These are phyloP conservation scores for Grosmannia clavigera DNA, from an alignment of 2,329 filamentous ascomycete genomes.

Conservation along the genomic window DNA sequence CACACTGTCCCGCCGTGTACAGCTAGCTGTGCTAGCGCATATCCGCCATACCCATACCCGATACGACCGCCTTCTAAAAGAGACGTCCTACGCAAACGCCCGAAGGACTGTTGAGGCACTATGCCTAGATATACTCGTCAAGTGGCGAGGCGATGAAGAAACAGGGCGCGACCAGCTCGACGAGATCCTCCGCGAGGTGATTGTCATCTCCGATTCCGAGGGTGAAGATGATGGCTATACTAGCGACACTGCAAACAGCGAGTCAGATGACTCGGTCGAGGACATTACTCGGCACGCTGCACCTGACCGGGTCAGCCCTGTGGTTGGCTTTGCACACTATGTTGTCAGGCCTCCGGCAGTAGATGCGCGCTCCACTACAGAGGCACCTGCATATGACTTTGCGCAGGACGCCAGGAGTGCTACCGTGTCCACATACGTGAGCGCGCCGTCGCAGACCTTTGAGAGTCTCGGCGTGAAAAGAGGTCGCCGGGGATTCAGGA, in stretches of 20 bases:
- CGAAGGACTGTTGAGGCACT: constrained; percentile 47
- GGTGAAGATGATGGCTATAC: constrained; percentile 28
- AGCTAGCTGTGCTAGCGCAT: constrained; percentile 53
- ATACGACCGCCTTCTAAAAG: constrained; percentile 48
- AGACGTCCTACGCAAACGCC: constrained; percentile 46
- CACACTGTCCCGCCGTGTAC: constrained; percentile 47
- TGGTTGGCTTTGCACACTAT: background rate
- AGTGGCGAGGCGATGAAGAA: constrained; percentile 61
- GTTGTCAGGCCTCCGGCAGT: background rate
- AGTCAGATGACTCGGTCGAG: constrained; percentile 5
- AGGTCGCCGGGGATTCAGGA: constrained; percentile 28
- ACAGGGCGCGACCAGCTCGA: constrained; percentile 55
- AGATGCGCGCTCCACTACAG: background rate
- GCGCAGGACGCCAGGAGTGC: background rate
- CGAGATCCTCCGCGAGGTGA: constrained; percentile 53
- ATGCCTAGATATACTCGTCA: constrained; percentile 53
- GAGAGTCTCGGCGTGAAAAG: background rate
- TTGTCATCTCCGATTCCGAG: constrained; percentile 52
- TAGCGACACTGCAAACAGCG: constrained; percentile 7
- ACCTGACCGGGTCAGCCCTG: background rate
- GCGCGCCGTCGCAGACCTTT: background rate
- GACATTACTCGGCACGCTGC: background rate
- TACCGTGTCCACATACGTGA: background rate
- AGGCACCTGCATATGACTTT: background rate
- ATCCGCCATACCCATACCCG: constrained; percentile 55